Conservation (phyloP, 2,329 filamentous ascomycete species). For the Hymenotorrendiella dingleyae region DNA sequence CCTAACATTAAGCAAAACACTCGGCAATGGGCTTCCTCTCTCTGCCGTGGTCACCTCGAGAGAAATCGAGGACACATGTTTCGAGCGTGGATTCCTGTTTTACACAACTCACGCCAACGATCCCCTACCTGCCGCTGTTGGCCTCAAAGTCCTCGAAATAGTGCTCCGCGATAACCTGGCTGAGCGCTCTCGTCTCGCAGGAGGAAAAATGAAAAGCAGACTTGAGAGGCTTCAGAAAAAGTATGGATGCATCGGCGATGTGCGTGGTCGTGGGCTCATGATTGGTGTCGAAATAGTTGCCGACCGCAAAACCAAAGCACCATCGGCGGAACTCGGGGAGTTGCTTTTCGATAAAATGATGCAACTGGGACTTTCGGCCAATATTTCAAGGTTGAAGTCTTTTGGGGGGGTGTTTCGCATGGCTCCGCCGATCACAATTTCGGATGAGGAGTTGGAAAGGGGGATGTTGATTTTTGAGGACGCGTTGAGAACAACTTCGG, state of each 20-base stretch:
- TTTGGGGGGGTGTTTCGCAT: slow-evolving; percentile 54
- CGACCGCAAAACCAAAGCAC: slow-evolving; percentile 41
- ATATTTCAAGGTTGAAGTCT: slow-evolving; percentile 46
- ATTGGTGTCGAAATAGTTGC: slow-evolving; percentile 52
- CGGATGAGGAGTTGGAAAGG: slow-evolving; percentile 41
- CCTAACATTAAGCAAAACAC: slow-evolving; percentile 53
- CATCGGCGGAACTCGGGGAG: slow-evolving; percentile 42
- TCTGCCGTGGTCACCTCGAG: slow-evolving; percentile 50
- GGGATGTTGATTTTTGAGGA: slow-evolving; percentile 52
- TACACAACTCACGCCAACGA: slow-evolving; percentile 60
- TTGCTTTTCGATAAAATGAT: slow-evolving; percentile 42
- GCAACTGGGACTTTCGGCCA: slow-evolving; percentile 49
- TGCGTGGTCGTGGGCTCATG: slow-evolving; percentile 53
- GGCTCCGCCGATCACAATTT: slow-evolving; percentile 54
- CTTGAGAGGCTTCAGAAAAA: slow-evolving; percentile 42
- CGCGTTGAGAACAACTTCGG: slow-evolving; percentile 35
- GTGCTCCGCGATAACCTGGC: slow-evolving; percentile 48
- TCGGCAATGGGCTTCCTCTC: slow-evolving; percentile 55
- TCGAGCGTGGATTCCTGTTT: slow-evolving; percentile 46
- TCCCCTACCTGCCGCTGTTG: slow-evolving; percentile 53
- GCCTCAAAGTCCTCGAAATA: slow-evolving; percentile 56
- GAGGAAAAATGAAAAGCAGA: slow-evolving; percentile 41
- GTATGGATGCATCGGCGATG: slow-evolving; percentile 57
- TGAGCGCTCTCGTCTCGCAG: slow-evolving; percentile 40
- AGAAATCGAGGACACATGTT: slow-evolving; percentile 43